Evolutionary conservation across 2,329 filamentous ascomycete species (phyloP).

Genomic region (Paraphaeosphaeria minitans): DNA sequence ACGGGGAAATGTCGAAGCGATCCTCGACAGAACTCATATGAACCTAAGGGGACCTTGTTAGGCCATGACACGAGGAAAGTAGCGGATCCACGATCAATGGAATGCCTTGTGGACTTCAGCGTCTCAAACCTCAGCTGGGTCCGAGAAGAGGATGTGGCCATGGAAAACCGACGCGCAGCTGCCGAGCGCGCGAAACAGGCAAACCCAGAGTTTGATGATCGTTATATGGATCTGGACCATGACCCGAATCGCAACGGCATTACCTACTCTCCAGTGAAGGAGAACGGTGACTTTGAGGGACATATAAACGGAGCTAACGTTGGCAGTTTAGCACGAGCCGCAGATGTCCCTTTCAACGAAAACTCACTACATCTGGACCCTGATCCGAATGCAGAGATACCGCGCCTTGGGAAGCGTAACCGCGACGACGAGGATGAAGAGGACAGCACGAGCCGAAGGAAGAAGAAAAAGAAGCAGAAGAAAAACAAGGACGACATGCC

Average conservation of each 20-base stretch:
- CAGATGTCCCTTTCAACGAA: slow-evolving; percentile 23
- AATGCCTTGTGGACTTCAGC: slow-evolving; percentile 88
- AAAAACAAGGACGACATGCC: slow-evolving; percentile 47
- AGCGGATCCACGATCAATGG: slow-evolving; percentile 88
- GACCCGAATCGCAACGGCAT: slow-evolving; percentile 46
- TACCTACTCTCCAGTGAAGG: slow-evolving; percentile 48
- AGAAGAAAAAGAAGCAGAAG: slow-evolving; percentile 33
- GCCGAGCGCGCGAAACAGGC: slow-evolving; percentile 58
- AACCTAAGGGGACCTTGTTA: slow-evolving; percentile 83
- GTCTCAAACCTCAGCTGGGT: slow-evolving; percentile 88
- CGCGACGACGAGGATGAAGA: slow-evolving; percentile 36
- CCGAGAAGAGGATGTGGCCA: slow-evolving; percentile 58
- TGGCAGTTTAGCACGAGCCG: slow-evolving; percentile 21
- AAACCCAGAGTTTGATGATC: slow-evolving; percentile 52
- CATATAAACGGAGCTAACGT: slow-evolving; percentile 25
- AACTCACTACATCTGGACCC: slow-evolving; percentile 33
- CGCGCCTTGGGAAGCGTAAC: slow-evolving; percentile 39
- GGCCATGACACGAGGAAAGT: slow-evolving; percentile 91
- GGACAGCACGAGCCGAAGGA: slow-evolving; percentile 22
- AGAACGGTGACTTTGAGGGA: slow-evolving; percentile 25
- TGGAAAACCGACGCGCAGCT: slow-evolving; percentile 58
- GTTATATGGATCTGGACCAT: slow-evolving; percentile 51
- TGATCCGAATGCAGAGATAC: slow-evolving; percentile 36
- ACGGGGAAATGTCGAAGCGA: slow-evolving; percentile 77
- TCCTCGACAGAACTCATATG: slow-evolving; percentile 74